Base-by-base conservation (phyloP, 495 filamentous ascomycete genomes). In the Acidiella bohemica region DNA sequence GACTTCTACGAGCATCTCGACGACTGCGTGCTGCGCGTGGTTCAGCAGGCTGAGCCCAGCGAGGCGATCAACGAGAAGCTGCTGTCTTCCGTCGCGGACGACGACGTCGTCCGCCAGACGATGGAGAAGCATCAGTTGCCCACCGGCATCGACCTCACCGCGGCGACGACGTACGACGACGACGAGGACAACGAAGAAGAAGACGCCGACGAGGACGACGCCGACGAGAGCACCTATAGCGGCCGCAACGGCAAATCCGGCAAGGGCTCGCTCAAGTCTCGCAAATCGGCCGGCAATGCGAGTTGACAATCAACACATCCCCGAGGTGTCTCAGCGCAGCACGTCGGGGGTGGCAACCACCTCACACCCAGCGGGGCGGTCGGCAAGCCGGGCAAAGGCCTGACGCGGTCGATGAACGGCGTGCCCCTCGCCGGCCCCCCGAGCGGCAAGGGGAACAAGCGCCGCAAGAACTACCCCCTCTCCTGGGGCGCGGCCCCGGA, bases 1-100 rank as follows among this genome's bases (percentile, higher is more conserved):
- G 87, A 96, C 59, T 95, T 96, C 62, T 96, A 96, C 60, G 90
- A 99, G 68, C 90, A 99, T 72, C 63, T 99, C 50, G 90, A 99
- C 58, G 90, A 99, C 68, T 99, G 90, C 60, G 92, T 99, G 41
- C 72, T 96, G 41, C 83, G 86, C 52, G 88, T 95, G 39, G 92
- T 99, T 26, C 92, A 96, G 57, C 86, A 94, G 62, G 84, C 92
- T 56, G 90, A 96, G 55, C 92, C 92, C 5, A 82, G 82, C 40
- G 92, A 95, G 64, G 83, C 81, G 26, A 90, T 93, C 70, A 99
- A 96, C 63, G 84, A 94, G 46, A 67, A 78, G 57, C 73, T 80
- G 13, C 71, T 99, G 20, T 74, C 69, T 11, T 85, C 86, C 50
- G 79, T 94, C 10, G 81, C 82, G 31, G 67, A 83, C 26, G 88